A percentile compares a stretch with the other conserved stretches of the same genome.
These are phyloP conservation scores for Acacia concinna DNA, from an alignment of 331 rosid genomes.

Conservation along the genomic window DNA sequence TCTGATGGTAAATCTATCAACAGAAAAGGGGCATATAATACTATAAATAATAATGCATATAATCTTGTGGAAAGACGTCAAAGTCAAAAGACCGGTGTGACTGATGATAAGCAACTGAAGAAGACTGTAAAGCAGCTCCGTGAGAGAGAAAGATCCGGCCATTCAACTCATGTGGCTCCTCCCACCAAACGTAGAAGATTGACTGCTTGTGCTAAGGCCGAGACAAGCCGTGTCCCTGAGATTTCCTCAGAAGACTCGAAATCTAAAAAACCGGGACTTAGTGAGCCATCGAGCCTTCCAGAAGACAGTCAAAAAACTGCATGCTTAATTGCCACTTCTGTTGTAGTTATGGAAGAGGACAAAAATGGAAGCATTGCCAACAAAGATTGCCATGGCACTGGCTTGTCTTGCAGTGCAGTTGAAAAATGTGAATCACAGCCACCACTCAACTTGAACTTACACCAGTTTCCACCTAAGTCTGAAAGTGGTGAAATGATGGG, in stretches of 20 bases:
- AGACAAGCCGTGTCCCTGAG: slow-evolving; percentile 40
- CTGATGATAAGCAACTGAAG: slow-evolving; percentile 42
- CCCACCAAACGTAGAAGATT: slow-evolving; percentile 58
- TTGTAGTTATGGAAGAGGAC: slow-evolving; percentile 37
- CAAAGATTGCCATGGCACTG: slow-evolving; percentile 27
- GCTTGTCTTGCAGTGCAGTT: slow-evolving; percentile 31
- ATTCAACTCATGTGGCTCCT: slow-evolving; percentile 46
- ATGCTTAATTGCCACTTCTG: slow-evolving; percentile 32
- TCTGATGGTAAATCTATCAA: slow-evolving; percentile 17
- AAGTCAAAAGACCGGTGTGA: slow-evolving; percentile 30
- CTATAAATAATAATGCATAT: slow-evolving; percentile 29
- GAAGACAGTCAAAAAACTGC: slow-evolving; percentile 39
- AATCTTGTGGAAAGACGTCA: slow-evolving; percentile 32
- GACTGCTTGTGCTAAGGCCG: slow-evolving; percentile 56
- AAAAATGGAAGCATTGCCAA: slow-evolving; percentile 17
- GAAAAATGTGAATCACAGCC: slow-evolving; percentile 42
- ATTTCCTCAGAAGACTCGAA: slow-evolving; percentile 38
- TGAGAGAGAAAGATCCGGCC: slow-evolving; percentile 48
- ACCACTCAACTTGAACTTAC: slow-evolving; percentile 28
- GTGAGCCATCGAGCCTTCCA: slow-evolving; percentile 32
- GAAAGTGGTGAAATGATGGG: slow-evolving; percentile 34
- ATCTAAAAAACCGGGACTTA: slow-evolving; percentile 35
- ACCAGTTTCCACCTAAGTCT: slow-evolving; percentile 34
- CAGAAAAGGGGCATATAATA: slow-evolving; percentile 30
- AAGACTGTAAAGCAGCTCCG: slow-evolving; percentile 39